Percentiles rank a stretch among this genome's conserved stretches.
Conservation (phyloP, 2,329 filamentous ascomycete genomes). For the Didymella keratinophila region DNA sequence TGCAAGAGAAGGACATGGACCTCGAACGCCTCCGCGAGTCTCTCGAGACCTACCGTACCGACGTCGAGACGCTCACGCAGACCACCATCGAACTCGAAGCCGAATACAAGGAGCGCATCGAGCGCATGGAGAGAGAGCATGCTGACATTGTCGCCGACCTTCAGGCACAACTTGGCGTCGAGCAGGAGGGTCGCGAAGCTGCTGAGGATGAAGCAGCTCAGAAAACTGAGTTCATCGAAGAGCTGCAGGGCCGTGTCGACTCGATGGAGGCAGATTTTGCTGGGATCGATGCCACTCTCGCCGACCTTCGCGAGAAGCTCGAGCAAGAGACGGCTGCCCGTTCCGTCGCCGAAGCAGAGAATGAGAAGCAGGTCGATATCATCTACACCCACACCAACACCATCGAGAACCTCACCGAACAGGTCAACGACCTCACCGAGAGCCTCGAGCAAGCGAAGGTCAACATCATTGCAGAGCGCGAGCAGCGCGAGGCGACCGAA, state of each 20-base stretch:
- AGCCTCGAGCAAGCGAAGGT: slow-evolving; percentile 50
- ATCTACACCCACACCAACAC: slow-evolving; percentile 48
- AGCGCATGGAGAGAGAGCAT: slow-evolving; percentile 52
- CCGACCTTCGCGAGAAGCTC: slow-evolving; percentile 45
- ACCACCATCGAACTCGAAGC: slow-evolving; percentile 53
- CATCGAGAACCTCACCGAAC: slow-evolving; percentile 42
- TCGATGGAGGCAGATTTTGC: slow-evolving; percentile 50
- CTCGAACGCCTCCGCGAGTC: slow-evolving; percentile 50
- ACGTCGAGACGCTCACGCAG: slow-evolving; percentile 49
- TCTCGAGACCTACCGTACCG: slow-evolving; percentile 51
- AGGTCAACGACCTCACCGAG: slow-evolving; percentile 50
- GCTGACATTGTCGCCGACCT: slow-evolving; percentile 47
- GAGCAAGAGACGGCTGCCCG: slow-evolving; percentile 43
- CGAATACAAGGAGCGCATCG: slow-evolving; percentile 48
- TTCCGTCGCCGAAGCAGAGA: slow-evolving; percentile 48
- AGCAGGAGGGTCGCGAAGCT: slow-evolving; percentile 48
- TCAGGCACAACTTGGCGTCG: slow-evolving; percentile 47
- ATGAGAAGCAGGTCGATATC: slow-evolving; percentile 47
- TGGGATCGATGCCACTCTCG: slow-evolving; percentile 41
- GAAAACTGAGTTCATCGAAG: slow-evolving; percentile 50
- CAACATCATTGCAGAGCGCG: slow-evolving; percentile 52
- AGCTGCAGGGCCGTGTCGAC: slow-evolving; percentile 50
- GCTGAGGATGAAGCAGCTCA: slow-evolving; percentile 52
- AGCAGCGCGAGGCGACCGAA: slow-evolving; percentile 55
- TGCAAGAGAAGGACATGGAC: slow-evolving; percentile 46